These are phyloP conservation scores for Cladophialophora exuberans DNA, from an alignment of 2,329 filamentous ascomycete species.

Conservation along the genomic window DNA sequence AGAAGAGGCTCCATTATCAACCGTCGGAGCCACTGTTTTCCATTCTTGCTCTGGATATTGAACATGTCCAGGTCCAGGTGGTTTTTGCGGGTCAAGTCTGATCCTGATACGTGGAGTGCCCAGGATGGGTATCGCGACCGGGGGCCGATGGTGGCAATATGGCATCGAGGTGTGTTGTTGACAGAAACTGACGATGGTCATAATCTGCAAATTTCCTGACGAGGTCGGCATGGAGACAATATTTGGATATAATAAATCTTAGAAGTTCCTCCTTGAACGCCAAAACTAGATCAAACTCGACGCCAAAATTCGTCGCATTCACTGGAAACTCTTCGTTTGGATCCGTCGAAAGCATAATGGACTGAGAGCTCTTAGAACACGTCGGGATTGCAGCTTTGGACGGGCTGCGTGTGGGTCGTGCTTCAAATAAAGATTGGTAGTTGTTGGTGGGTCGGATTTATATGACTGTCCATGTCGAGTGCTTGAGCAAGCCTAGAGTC, in stretches of 20 bases:
- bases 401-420: not conserved
- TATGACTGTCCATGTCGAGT: not conserved
- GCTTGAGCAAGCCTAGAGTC: not conserved
- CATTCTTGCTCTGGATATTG: not conserved
- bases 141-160: constrained; percentile 15
- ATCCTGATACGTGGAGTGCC: constrained; percentile 24
- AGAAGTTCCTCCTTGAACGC: constrained; percentile 24
- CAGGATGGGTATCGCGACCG: constrained; percentile 20
- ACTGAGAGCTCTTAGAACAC: not conserved
- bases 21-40: constrained; percentile 19
- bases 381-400: not conserved
- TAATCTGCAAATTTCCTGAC: constrained; percentile 8
- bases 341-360: not conserved
- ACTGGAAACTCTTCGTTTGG: not conserved
- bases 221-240: constrained; percentile 18
- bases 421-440: not conserved
- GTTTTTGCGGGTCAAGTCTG: constrained; percentile 12
- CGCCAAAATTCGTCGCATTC: constrained; percentile 21
- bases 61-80: constrained; percentile 11
- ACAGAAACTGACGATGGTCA: constrained; percentile 17
- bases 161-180: not conserved
- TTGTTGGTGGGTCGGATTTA: not conserved
- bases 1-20: constrained; percentile 28
- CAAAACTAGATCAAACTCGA: constrained; percentile 28
- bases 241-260: constrained; percentile 9